phyloP scores from a whole-genome alignment of 306 rosid genomes.

The Cucurbita moschata region DNA sequence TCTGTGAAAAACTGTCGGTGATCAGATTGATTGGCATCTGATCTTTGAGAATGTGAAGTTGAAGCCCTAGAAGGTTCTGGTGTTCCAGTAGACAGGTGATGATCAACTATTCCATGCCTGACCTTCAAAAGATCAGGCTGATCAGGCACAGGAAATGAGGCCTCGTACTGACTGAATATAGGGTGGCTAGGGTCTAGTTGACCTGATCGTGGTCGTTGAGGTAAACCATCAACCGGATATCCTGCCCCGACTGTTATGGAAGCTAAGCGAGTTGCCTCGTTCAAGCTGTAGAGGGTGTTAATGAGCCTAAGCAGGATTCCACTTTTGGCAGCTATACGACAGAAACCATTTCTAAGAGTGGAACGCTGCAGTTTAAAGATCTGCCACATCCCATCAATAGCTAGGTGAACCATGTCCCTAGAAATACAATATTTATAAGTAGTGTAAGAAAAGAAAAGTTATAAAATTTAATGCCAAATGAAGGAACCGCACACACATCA shows the following conservation, averaged over 20 bases:
- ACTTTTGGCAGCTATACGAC: constrained; percentile 88
- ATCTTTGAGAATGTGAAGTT: constrained; percentile 64
- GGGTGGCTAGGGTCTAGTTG: constrained; percentile 58
- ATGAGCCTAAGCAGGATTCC: constrained; percentile 94
- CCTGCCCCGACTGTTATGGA: constrained; percentile 76
- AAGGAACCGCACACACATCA: background rate
- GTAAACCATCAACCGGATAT: constrained; percentile 49
- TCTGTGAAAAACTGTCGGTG: constrained; percentile 28
- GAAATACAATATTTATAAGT: constrained; percentile 14
- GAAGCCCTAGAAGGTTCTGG: constrained; percentile 69
- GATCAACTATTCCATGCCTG: constrained; percentile 61
- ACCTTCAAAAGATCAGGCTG: constrained; percentile 48
- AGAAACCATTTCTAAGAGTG: constrained; percentile 86
- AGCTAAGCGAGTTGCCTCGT: constrained; percentile 89
- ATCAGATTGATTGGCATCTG: constrained; percentile 47
- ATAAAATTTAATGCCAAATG: background rate
- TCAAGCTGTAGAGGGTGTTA: constrained; percentile 91
- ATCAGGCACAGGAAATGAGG: constrained; percentile 32
- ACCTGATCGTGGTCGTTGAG: constrained; percentile 74
- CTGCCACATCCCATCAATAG: constrained; percentile 99
- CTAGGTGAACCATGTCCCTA: constrained; percentile 99
- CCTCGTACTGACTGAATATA: constrained; percentile 47
- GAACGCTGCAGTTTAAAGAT: constrained; percentile 96
- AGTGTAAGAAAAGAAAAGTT: constrained; percentile 5
- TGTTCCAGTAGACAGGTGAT: constrained; percentile 28